Evolutionary conservation across 768 basidiomycete species (phyloP).

Genomic region (Kwoniella europaea): DNA sequence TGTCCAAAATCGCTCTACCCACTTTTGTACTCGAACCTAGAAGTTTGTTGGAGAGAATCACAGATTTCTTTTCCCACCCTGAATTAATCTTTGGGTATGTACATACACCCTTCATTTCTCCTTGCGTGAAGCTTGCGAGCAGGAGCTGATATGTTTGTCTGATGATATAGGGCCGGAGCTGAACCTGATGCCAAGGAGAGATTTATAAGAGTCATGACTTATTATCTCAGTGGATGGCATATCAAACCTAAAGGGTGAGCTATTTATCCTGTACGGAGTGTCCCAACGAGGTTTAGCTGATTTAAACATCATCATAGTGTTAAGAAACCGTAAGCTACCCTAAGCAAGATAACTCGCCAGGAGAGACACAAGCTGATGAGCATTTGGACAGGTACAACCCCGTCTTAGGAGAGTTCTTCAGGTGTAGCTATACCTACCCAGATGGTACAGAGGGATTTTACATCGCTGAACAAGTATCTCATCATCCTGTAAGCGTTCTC

Average conservation of each 20-base stretch:
- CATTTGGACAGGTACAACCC: constrained; percentile 79
- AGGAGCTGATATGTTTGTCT: constrained; percentile 1
- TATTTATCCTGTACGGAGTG: not conserved
- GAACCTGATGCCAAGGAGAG: constrained; percentile 83
- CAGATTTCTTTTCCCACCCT: constrained; percentile 98
- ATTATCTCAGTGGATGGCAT: constrained; percentile 99
- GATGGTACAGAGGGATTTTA: constrained; percentile 94
- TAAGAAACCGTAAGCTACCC: constrained; percentile 89
- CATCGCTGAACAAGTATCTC: constrained; percentile 88
- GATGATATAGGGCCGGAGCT: constrained; percentile 70
- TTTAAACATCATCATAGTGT: constrained; percentile 61
- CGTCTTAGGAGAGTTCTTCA: constrained; percentile 95
- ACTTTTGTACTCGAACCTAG: constrained; percentile 93
- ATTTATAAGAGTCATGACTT: constrained; percentile 86
- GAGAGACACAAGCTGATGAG: not conserved
- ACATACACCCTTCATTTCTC: not conserved
- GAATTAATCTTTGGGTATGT: constrained; percentile 67
- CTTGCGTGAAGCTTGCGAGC: not conserved
- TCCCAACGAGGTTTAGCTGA: not conserved
- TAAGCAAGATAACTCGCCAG: too few species aligned
- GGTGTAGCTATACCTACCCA: constrained; percentile 89
- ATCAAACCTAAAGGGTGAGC: constrained; percentile 87
- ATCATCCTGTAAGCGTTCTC: constrained; percentile 44
- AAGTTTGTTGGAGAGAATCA: constrained; percentile 96
- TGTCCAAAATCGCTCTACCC: constrained; percentile 79